Evolutionary conservation across 2,329 filamentous ascomycete species (phyloP).

Genomic region (Nemania abortiva): DNA sequence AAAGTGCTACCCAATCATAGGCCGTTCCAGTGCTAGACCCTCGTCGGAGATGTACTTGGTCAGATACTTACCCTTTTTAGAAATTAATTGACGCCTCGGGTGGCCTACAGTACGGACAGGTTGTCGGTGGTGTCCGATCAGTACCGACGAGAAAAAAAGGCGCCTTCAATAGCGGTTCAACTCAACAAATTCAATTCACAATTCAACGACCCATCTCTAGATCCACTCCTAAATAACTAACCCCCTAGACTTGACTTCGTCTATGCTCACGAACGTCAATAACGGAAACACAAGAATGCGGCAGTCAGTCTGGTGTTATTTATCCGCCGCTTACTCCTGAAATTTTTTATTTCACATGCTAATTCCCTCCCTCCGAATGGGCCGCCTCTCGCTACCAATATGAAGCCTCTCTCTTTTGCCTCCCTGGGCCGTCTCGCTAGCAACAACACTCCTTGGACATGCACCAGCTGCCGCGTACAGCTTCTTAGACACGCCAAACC

Average conservation of each 20-base stretch:
- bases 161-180: slow-evolving; percentile 18
- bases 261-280: slow-evolving; percentile 3
- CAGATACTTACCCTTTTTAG: slow-evolving; percentile 10
- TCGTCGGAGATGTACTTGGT: background rate
- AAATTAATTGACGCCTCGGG: slow-evolving; percentile 12
- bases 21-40: background rate
- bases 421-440: slow-evolving; percentile 54
- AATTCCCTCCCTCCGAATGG: slow-evolving; percentile 38
- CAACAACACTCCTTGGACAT: slow-evolving; percentile 60
- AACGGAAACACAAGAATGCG: slow-evolving; percentile 25
- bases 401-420: slow-evolving; percentile 58
- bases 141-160: slow-evolving; percentile 36
- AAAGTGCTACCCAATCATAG: slow-evolving; percentile 6
- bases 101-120: too few species aligned
- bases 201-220: slow-evolving; percentile 21
- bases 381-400: slow-evolving; percentile 45
- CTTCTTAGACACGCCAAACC: slow-evolving; percentile 51
- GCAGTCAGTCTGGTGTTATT: slow-evolving; percentile 38
- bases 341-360: slow-evolving; percentile 7
- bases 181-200: slow-evolving; percentile 44
- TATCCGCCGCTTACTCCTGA: slow-evolving; percentile 14
- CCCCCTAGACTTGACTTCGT: slow-evolving; percentile 18
- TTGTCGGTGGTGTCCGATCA: slow-evolving; percentile 3
- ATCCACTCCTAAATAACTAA: slow-evolving; percentile 22
- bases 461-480: slow-evolving; percentile 60